phyloP scores from a whole-genome alignment of 495 filamentous ascomycete genomes.

The Mytilinidion resinicola region DNA sequence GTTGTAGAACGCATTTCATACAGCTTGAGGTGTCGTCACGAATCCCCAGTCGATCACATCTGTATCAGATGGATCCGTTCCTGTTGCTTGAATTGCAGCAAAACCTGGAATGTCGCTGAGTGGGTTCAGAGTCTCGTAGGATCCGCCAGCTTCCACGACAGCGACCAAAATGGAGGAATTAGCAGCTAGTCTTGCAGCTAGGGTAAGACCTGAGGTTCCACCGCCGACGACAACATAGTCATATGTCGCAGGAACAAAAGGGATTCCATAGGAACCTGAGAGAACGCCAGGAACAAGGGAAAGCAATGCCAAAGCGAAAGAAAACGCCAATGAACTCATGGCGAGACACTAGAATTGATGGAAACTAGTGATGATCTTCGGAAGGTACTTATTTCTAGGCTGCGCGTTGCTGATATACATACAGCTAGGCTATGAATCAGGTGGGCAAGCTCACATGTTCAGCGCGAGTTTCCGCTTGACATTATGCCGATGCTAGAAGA shows the following conservation, averaged over 20 bases:
- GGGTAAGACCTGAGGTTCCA: conserved; percentile 15
- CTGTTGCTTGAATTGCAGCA: conserved; percentile 9
- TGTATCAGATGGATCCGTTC: conserved; percentile 15
- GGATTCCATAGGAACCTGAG: conserved; percentile 3
- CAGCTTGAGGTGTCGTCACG: not conserved
- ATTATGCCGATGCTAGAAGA: too few relatives aligned
- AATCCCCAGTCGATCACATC: conserved; percentile 22
- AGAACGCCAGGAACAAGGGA: not conserved
- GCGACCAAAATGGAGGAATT: conserved; percentile 4
- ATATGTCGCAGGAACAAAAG: conserved; percentile 7
- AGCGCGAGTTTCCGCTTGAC: too few relatives aligned
- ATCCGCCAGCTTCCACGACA: conserved; percentile 9
- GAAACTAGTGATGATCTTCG: too few relatives aligned
- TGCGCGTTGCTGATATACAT: too few relatives aligned
- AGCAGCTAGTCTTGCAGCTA: conserved; percentile 7
- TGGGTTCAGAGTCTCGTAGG: conserved; percentile 4
- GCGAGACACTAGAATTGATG: not conserved
- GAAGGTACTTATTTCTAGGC: too few relatives aligned
- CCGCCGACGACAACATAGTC: conserved; percentile 27
- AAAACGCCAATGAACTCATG: not conserved
- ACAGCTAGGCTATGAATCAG: too few relatives aligned
- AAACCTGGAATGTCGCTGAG: conserved; percentile 1
- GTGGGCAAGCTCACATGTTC: too few relatives aligned
- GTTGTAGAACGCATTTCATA: not conserved
- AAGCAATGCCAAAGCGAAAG: not conserved